Conservation (phyloP, 2,329 filamentous ascomycete genomes). For the Pseudogymnoascus sp. region DNA sequence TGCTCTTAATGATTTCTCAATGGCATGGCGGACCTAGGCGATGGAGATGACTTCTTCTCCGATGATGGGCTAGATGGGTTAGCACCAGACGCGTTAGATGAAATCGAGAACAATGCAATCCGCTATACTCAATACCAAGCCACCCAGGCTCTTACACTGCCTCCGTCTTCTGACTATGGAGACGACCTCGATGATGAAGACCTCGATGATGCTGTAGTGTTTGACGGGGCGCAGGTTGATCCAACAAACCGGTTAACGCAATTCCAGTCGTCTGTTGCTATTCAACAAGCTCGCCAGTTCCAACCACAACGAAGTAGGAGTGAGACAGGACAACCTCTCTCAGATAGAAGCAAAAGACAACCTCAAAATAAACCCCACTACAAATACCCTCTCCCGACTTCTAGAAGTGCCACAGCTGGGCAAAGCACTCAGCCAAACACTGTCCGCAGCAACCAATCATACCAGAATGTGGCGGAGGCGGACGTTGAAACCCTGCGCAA, state of each 20-base stretch:
- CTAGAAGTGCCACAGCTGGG: not conserved
- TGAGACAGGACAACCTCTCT: slow-evolving; percentile 2
- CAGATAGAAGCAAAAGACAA: not conserved
- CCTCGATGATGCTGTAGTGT: slow-evolving; percentile 49
- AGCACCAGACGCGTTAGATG: slow-evolving; percentile 47
- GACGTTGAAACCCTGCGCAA: slow-evolving; percentile 1
- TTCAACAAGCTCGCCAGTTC: slow-evolving; percentile 6
- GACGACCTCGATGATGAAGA: slow-evolving; percentile 29
- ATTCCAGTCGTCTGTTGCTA: not conserved
- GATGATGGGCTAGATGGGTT: slow-evolving; percentile 57
- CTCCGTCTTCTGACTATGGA: slow-evolving; percentile 30
- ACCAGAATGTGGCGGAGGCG: slow-evolving; percentile 5
- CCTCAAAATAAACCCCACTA: not conserved
- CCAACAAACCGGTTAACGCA: not conserved
- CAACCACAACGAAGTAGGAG: slow-evolving; percentile 7
- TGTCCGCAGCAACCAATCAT: not conserved
- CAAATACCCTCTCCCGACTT: not conserved
- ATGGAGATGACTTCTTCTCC: slow-evolving; percentile 49
- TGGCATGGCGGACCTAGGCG: slow-evolving; percentile 29
- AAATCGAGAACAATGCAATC: slow-evolving; percentile 57
- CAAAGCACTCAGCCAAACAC: not conserved
- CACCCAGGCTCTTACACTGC: slow-evolving; percentile 18
- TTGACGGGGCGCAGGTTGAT: slow-evolving; percentile 20
- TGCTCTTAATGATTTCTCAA: slow-evolving; percentile 26
- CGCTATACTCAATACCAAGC: slow-evolving; percentile 39